These are phyloP conservation scores for Solanum aculeatissimum DNA, from an alignment of 305 asterid species.

Conservation along the genomic window DNA sequence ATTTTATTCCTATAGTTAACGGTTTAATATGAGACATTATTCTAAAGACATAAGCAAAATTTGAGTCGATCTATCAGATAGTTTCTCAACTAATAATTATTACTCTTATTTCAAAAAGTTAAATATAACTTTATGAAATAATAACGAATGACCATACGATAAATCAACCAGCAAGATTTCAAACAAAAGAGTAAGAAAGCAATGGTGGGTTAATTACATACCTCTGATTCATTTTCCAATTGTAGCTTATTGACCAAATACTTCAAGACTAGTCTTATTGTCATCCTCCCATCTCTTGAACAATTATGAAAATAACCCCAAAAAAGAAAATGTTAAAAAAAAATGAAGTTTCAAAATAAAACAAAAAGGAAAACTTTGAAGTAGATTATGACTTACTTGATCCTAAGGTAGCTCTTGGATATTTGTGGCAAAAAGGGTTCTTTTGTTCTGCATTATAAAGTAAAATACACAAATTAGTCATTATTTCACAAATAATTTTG, in stretches of 20 bases:
- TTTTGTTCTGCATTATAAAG: constrained; percentile 40
- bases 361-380: background rate
- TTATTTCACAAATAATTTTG: background rate
- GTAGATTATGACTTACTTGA: constrained; percentile 43
- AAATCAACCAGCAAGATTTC: background rate
- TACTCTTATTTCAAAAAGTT: background rate
- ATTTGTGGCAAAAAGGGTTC: constrained; percentile 86
- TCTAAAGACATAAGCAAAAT: background rate
- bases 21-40: background rate
- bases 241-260: constrained; percentile 79
- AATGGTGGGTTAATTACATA: constrained; percentile 17
- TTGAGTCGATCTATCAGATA: background rate
- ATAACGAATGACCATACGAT: background rate
- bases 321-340: background rate
- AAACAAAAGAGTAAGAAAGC: background rate
- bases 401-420: constrained; percentile 87
- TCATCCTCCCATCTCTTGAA: constrained; percentile 80
- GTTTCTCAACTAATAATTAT: background rate
- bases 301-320: background rate
- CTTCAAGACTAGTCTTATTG: constrained; percentile 69
- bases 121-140: background rate
- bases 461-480: background rate
- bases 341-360: background rate
- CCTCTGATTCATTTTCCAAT: constrained; percentile 89
- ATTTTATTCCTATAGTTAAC: background rate